These are phyloP conservation scores for Plasmodium cynomolgi DNA, from an alignment of 169 alveolate genomes.

Conservation along the genomic window DNA sequence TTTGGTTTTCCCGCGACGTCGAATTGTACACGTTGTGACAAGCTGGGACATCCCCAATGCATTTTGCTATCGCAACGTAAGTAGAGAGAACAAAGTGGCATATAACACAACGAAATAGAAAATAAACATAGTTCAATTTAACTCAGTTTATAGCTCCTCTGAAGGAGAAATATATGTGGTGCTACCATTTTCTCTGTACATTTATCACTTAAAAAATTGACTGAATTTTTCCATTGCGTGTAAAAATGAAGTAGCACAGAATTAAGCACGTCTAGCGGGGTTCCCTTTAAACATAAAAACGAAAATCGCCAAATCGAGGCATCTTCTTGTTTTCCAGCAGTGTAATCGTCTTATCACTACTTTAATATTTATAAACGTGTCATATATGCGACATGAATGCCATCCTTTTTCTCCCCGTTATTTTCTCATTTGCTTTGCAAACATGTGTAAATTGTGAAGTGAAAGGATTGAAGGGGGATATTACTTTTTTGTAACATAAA, in stretches of 20 bases:
- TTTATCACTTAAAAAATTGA: not conserved
- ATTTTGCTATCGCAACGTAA: not conserved
- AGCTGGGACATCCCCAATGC: not conserved
- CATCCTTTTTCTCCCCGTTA: not conserved
- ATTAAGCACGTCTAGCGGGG: not conserved
- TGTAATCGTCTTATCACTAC: not conserved
- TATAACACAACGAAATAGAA: not conserved
- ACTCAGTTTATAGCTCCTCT: not conserved
- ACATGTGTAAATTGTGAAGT: not conserved
- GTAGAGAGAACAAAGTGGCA: not conserved
- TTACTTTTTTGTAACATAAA: not conserved
- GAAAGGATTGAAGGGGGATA: not conserved
- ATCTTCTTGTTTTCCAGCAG: not conserved
- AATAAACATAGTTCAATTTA: not conserved
- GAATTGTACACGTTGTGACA: not conserved
- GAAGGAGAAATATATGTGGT: not conserved
- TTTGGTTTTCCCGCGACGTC: not conserved
- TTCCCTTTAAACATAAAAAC: not conserved
- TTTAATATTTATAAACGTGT: not conserved
- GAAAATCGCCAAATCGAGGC: not conserved
- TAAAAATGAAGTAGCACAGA: not conserved
- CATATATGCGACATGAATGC: not conserved
- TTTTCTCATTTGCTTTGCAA: not conserved
- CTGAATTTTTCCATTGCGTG: not conserved
- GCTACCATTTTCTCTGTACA: not conserved